Base-by-base conservation (phyloP, 148 eudicot genomes). In the Nepenthes gracilis region DNA sequence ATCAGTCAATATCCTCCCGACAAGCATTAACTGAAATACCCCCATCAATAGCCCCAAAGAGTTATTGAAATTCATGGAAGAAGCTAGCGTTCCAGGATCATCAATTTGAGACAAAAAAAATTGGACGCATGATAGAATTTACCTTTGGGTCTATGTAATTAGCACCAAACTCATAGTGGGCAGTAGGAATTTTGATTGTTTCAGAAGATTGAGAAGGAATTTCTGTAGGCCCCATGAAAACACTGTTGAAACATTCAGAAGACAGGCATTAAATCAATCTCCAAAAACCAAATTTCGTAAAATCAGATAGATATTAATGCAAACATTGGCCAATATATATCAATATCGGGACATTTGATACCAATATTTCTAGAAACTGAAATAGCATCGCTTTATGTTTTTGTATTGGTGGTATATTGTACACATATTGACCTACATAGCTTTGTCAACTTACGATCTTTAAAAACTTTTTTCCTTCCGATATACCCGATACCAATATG, bases 141-240 rank as follows among this genome's bases (percentile, higher is more conserved):
- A 93, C 98, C 86, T 74, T 72, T 70, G 98, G 96, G 67, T 93
- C 98, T 43, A 93, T 52, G 70, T 75, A 88, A 68, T 93, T 92
- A 9, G 96, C 98, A 59, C 98, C 98, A 64, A 93, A 93, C 81
- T 93, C 98, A 72, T 93, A 93, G 61, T 88, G 74, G 43, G 96
- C 83, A 45, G 85, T 88, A 53, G 98, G 96, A 15, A 93, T 86
- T 84, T 93, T 88, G 61, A 92, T 76, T 35, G 91, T 73, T 64
- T 93, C 95, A 5, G 94, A 23, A 40, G 86, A 76, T 74, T 88
- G 96, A 67, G 91, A 75, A 36, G 96, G 96, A 71, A 93, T 60
- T 75, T 93, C 98, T 2, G 82, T 84, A 33, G 98, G 96, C 51
- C 98, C 98, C 98, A 93, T 93, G 40, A 79, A 54, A 33, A 88